These are phyloP conservation scores for Neonectria punicea DNA, from an alignment of 2,329 filamentous ascomycete species.

Conservation along the genomic window DNA sequence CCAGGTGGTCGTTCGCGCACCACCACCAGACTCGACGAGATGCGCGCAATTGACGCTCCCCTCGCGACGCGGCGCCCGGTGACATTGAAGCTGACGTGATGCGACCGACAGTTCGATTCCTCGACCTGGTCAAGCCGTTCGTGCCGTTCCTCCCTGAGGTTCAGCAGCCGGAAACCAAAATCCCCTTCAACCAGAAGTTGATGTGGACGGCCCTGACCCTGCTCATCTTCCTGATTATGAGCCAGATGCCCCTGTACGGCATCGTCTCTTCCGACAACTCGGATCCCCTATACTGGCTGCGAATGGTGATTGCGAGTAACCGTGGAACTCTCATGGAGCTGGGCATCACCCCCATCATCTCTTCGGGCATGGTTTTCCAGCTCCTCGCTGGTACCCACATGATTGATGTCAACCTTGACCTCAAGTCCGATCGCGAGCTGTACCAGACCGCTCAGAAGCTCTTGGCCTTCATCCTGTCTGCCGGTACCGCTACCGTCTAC, in stretches of 20 bases:
- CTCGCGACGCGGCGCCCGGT: constrained; percentile 11
- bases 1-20: constrained; percentile 19
- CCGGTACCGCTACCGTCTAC: constrained; percentile 97
- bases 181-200: constrained; percentile 98
- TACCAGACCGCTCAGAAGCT: constrained; percentile 99
- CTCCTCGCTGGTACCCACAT: constrained; percentile 98
- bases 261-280: constrained; percentile 99
- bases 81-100: constrained; percentile 42
- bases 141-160: constrained; percentile 99
- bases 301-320: constrained; percentile 99
- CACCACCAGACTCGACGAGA: constrained; percentile 18
- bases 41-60: constrained; percentile 42
- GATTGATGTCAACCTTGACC: constrained; percentile 99
- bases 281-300: constrained; percentile 98
- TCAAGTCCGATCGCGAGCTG: constrained; percentile 99
- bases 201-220: constrained; percentile 96
- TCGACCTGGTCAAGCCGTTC: constrained; percentile 99
- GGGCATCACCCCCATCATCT: constrained; percentile 98
- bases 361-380: constrained; percentile 99
- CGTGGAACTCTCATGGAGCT: constrained; percentile 95
- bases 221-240: constrained; percentile 99
- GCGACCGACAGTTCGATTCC: constrained; percentile 83
- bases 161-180: constrained; percentile 97
- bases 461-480: constrained; percentile 96
- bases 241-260: constrained; percentile 98